Conservation (phyloP, 176 grass and related monocot genomes). For the Musa itinerans region DNA sequence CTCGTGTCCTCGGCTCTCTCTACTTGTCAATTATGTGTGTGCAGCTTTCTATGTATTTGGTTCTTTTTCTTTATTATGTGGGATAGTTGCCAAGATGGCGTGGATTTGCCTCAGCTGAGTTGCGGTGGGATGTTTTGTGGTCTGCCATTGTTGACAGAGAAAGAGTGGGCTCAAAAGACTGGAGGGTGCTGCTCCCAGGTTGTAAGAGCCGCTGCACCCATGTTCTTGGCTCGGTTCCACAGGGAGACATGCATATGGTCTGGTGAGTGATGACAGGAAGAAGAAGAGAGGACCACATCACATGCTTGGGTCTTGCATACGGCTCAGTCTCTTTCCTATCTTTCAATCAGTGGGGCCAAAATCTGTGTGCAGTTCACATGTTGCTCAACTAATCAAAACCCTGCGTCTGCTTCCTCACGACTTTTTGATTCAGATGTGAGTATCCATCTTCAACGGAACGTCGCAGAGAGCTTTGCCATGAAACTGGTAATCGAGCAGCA, state of each 20-base stretch:
- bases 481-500: no score
- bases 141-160: background rate
- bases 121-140: slow-evolving; percentile 14
- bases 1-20: background rate
- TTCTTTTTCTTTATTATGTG: no score
- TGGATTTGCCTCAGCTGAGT: background rate
- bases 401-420: background rate
- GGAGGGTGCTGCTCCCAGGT: background rate
- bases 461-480: no score
- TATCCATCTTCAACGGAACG: background rate
- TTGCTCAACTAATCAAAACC: background rate
- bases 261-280: slow-evolving; percentile 1
- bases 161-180: background rate
- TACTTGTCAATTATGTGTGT: no score
- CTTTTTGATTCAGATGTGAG: background rate
- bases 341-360: background rate
- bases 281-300: slow-evolving; percentile 3
- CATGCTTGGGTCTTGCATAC: background rate
- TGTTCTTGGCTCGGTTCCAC: slow-evolving; percentile 25
- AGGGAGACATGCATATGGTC: background rate
- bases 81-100: background rate
- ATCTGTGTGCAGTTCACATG: background rate
- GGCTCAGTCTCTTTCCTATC: background rate
- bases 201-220: background rate
- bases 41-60: no score